A percentile compares a stretch with the other conserved stretches of the same genome.
Evolutionary conservation across 441 rosid species (phyloP).

Genomic region (Corymbia citriodora): DNA sequence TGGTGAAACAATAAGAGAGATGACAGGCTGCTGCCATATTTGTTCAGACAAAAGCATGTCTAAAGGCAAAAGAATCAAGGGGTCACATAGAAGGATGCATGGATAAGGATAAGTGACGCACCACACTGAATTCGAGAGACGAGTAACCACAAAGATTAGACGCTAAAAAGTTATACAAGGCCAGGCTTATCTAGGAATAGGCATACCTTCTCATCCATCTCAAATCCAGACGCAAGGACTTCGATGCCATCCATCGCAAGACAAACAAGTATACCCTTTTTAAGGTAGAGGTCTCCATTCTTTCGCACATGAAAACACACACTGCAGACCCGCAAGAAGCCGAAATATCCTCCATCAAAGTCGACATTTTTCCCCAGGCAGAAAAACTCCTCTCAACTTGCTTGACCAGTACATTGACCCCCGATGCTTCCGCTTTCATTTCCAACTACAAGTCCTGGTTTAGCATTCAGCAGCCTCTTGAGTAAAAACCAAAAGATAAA

Average conservation of each 20-base stretch:
- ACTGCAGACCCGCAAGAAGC: constrained; percentile 64
- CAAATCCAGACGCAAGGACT: constrained; percentile 86
- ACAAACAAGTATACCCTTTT: constrained; percentile 78
- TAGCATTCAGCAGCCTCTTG: background rate
- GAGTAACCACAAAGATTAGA: background rate
- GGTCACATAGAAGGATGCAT: background rate
- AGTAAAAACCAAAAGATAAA: background rate
- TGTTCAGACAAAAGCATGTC: background rate
- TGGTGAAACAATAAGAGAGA: constrained; percentile 1
- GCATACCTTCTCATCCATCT: constrained; percentile 74
- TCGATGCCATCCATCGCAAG: constrained; percentile 93
- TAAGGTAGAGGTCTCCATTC: constrained; percentile 68
- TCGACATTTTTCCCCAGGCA: background rate
- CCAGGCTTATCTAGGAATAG: background rate
- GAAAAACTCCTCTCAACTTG: background rate
- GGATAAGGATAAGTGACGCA: background rate
- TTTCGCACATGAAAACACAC: constrained; percentile 83
- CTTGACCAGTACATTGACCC: background rate
- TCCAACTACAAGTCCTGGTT: background rate
- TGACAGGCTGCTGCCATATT: background rate
- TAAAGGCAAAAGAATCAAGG: background rate
- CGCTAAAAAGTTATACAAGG: background rate
- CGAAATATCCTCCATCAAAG: background rate
- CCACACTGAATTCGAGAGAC: background rate
- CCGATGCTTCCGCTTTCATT: background rate